A percentile compares a stretch with the other conserved stretches of the same genome.
These are phyloP conservation scores for Fusarium coicis DNA, from an alignment of 2,329 filamentous ascomycete species.

Conservation along the genomic window DNA sequence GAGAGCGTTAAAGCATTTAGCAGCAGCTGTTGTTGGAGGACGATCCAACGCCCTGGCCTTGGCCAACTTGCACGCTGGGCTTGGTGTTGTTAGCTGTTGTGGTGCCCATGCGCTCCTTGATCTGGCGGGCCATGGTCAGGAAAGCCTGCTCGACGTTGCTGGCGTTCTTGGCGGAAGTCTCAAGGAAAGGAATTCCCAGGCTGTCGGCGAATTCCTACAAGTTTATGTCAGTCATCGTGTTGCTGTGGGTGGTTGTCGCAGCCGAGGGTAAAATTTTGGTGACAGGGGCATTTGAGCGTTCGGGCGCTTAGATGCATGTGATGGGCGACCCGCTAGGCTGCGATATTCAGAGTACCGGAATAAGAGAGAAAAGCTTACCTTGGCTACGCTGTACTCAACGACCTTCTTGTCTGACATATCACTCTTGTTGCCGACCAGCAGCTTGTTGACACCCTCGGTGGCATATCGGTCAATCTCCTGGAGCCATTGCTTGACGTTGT, in stretches of 20 bases:
- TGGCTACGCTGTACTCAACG: constrained; percentile 98
- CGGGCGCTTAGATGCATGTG: constrained; percentile 38
- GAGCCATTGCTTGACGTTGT: constrained; percentile 99
- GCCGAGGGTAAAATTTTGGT: constrained; percentile 13
- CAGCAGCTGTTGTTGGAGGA: constrained; percentile 90
- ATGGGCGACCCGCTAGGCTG: constrained; percentile 12
- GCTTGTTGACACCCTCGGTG: constrained; percentile 99
- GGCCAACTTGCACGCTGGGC: constrained; percentile 94
- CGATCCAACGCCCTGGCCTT: constrained; percentile 92
- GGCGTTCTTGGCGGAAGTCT: constrained; percentile 99
- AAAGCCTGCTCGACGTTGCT: constrained; percentile 99
- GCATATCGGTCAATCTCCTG: constrained; percentile 99
- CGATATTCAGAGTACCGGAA: background rate
- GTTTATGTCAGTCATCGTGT: constrained; percentile 35
- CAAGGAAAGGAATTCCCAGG: constrained; percentile 98
- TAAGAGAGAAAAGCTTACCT: constrained; percentile 69
- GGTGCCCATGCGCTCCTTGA: constrained; percentile 99
- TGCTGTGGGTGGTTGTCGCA: background rate
- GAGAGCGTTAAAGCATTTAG: constrained; percentile 62
- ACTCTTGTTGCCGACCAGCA: constrained; percentile 99
- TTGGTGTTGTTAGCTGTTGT: constrained; percentile 97
- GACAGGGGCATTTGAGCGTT: constrained; percentile 13
- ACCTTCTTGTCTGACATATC: constrained; percentile 99
- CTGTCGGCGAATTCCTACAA: constrained; percentile 96
- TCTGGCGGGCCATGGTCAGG: constrained; percentile 99